Evolutionary conservation across 2,329 filamentous ascomycete genomes (phyloP), one percentile per base, ranked within the genome.

Genomic region (Dothistroma pini): DNA sequence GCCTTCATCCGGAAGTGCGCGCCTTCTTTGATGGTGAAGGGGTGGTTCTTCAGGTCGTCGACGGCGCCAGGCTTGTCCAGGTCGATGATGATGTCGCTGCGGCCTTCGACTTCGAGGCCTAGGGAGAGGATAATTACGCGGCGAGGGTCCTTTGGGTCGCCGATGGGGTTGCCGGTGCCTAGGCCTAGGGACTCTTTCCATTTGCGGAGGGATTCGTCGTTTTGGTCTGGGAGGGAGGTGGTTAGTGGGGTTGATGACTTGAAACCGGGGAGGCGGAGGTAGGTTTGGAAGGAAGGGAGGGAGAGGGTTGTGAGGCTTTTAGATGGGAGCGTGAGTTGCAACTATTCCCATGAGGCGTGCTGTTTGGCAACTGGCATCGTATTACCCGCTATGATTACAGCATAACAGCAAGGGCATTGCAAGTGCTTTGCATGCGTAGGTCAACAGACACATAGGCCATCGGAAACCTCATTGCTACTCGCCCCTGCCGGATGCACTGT

Each of bases 181-280:
- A 97, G 87, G 69, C 95, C 95, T 63, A 99, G 89, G 12, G 93
- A 97, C 74, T 93, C 86, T 83, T 99, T 99, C 89, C 96, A 99
- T 73, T 93, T 89, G 80, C 96, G 90, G 72, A 99, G 88, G 64
- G 93, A 95, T 78, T 97, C 93, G 76, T 99, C 95, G 72, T 90
- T 82, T 71, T 83, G 77, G 76, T 88, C 86, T 87, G 69, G 21
- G 48, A 54, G 56, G 35, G 47, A 21, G 25, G 25, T 29, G 47
- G 22, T 54, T 38, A 21, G 35, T 61, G 35, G 51, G 57, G 29
- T 54, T n/a, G 47, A 6, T 32, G 21, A 16, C 10, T 29, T 25
- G 48, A 10, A 54, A 21, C 31, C 21, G 6, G 41, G 41, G 32
- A 53, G n/a, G n/a, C n/a, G 25, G 38, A 35, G 25, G 41, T 32